Evolutionary conservation across 192 early-diverging fungal species (phyloP), one percentile per base, ranked within the genome.

Genomic region (Coemansia sp.): DNA sequence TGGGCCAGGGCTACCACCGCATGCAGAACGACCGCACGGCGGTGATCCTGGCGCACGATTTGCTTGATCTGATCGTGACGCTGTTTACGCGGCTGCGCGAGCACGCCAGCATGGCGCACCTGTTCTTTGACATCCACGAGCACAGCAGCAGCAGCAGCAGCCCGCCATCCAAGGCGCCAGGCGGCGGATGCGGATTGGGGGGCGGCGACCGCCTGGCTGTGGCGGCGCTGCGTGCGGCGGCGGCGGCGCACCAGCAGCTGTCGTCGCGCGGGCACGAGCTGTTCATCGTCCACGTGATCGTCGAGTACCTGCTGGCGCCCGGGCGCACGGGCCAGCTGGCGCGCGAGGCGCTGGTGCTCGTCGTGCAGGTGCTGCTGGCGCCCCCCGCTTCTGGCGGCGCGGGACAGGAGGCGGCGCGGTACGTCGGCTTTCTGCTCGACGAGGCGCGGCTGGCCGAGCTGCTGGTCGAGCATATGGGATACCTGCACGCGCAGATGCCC

Each of bases 251-350:
- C 19, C 36, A 41, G 59, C 43, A 35, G 65, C 65, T 71, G 41
- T 45, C 79, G 36, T 60, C 69, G 35, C 41, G 73, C 22, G 79
- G 71, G 40, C 74, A 68, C 56, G 79, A 82, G 61, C 65, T 76
- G 59, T 70, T 82, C 19, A 73, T 82, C 19, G 45, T 82, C 45
- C 74, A 72, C 45, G 42, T 72, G 5, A 62, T 82, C 14, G 65
- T 76, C 60, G 74, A 82, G 68, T 73, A 82, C 24, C 60, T 82
- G 32, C 36, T 82, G 47, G 79, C 79, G 17, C 79, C 79, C 20
- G 79, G 79, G 5, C 8, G 42, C 14, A 70, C 70, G 0, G 79
- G 79, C 31, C 70, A 69, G 58, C 47, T 82, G 19, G 79, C 79
- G 6, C 66, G 79, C 31, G 79, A 82, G n/a, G 73, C 79, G 1